Evolutionary conservation across 352 stramenopile genomes (phyloP), one percentile per base, ranked within the genome.

Genomic region (Globisporangium viniferum): DNA sequence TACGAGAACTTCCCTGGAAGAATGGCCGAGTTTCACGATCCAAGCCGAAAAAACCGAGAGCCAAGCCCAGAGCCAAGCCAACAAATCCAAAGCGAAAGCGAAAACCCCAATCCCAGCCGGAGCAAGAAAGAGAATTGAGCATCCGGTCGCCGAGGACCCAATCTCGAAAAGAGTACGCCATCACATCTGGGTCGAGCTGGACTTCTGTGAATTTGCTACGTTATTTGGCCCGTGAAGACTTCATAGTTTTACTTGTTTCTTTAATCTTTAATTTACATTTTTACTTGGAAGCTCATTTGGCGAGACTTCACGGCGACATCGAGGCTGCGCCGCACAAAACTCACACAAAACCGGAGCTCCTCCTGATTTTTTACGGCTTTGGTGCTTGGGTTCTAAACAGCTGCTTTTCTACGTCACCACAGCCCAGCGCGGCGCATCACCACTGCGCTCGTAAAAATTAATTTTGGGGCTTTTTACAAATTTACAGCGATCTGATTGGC

Each of bases 361-460:
- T 35, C 29, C 53, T 59, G 53, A 59, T 59, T 59, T 64, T n/a
- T n/a, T n/a, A 48, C 14, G 14, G 15, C 39, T 48, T 35, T 67
- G 61, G 61, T 67, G 61, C 61, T 67, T 67, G 61, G 35, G 61
- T 51, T 24, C 59, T 9, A 7, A 64, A 39, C 44, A 49, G 61
- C 27, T 56, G 61, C 61, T 48, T 67, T 58, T 67, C 61, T 67
- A 24, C 48, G 61, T 67, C 61, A 64, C 59, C 59, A 44, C 39
- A 14, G 59, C 18, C 27, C 15, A 54, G 59, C 39, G 48, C 53
- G 2, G 59, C 59, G 61, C 61, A 58, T 67, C 61, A 60, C 51
- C 5, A 8, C n/a, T 18, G 5, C 14, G 6, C 5, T 56, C 22
- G 36, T 55, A 64, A 64, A 44, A 64, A 55, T 0, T 8, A 20